Evolutionary conservation across 305 asterid species (phyloP).

Genomic region (Salvia sclarea): DNA sequence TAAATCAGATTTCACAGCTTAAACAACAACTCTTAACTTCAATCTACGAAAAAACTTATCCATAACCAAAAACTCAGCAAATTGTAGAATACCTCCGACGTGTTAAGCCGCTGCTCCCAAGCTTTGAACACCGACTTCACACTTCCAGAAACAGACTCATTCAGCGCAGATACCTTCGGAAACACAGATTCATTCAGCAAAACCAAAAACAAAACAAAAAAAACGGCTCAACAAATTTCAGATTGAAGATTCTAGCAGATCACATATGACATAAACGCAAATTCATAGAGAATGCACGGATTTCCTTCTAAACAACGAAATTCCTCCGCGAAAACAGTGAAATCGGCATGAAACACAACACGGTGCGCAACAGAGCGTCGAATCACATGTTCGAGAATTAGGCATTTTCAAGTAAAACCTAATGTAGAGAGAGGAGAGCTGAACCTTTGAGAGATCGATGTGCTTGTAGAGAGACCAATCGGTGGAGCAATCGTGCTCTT

Average conservation of each 20-base stretch:
- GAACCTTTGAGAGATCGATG: slow-evolving; percentile 83
- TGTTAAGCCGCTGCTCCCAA: slow-evolving; percentile 90
- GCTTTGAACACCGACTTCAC: slow-evolving; percentile 83
- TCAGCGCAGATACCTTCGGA: slow-evolving; percentile 81
- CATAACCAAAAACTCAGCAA: slow-evolving; percentile 1
- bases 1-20: neutral
- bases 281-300: neutral
- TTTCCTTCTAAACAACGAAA: neutral
- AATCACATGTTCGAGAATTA: neutral
- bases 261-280: slow-evolving; percentile 1
- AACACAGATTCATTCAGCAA: neutral
- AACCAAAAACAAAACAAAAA: neutral
- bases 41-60: neutral
- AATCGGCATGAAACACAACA: neutral
- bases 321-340: slow-evolving; percentile 4
- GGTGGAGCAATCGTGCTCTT: slow-evolving; percentile 88
- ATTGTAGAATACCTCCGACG: slow-evolving; percentile 62
- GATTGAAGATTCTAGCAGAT: slow-evolving; percentile 15
- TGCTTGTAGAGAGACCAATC: slow-evolving; percentile 94
- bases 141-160: slow-evolving; percentile 90
- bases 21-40: neutral
- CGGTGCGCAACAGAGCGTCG: neutral
- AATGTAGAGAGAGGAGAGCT: slow-evolving; percentile 3
- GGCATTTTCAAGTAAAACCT: slow-evolving; percentile 9
- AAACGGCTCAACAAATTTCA: slow-evolving; percentile 16